Percentiles rank a stretch among this genome's conserved stretches.
These are phyloP conservation scores for Achaetomium macrosporum DNA, from an alignment of 2,329 filamentous ascomycete species.

Conservation along the genomic window DNA sequence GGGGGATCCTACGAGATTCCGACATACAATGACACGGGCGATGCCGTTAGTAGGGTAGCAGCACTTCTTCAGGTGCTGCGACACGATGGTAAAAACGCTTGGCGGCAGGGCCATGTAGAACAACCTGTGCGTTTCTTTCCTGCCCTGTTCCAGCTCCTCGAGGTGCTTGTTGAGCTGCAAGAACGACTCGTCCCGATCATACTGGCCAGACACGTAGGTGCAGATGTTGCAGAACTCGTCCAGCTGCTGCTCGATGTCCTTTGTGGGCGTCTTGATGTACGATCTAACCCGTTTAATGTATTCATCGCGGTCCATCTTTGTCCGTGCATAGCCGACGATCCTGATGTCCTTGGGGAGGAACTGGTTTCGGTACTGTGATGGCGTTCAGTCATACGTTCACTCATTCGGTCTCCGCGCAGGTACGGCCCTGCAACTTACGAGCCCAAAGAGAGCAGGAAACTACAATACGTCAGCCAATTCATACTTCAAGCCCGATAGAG, in stretches of 20 bases:
- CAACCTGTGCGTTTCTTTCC: slow-evolving; percentile 79
- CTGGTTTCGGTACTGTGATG: slow-evolving; percentile 84
- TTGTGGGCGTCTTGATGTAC: slow-evolving; percentile 98
- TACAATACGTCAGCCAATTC: slow-evolving; percentile 36
- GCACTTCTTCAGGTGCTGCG: slow-evolving; percentile 93
- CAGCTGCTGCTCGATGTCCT: slow-evolving; percentile 93
- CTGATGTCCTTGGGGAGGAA: slow-evolving; percentile 95
- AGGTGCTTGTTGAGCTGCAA: slow-evolving; percentile 78
- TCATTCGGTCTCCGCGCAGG: neutral
- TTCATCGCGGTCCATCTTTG: slow-evolving; percentile 98
- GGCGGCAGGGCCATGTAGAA: slow-evolving; percentile 99
- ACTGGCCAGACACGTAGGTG: slow-evolving; percentile 94
- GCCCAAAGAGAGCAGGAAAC: slow-evolving; percentile 95
- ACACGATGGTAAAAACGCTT: slow-evolving; percentile 96
- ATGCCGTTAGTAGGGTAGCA: slow-evolving; percentile 91
- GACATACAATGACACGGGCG: slow-evolving; percentile 81
- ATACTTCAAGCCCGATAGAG: slow-evolving; percentile 25
- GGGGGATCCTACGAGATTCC: neutral
- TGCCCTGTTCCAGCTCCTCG: slow-evolving; percentile 74
- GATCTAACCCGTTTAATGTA: slow-evolving; percentile 92
- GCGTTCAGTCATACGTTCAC: slow-evolving; percentile 18
- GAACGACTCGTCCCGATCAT: slow-evolving; percentile 96
- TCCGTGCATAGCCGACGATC: slow-evolving; percentile 97
- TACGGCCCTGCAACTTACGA: slow-evolving; percentile 58
- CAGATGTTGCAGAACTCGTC: slow-evolving; percentile 83